These are phyloP conservation scores for Phialophora tarda DNA, from an alignment of 2,329 filamentous ascomycete genomes.

Conservation along the genomic window DNA sequence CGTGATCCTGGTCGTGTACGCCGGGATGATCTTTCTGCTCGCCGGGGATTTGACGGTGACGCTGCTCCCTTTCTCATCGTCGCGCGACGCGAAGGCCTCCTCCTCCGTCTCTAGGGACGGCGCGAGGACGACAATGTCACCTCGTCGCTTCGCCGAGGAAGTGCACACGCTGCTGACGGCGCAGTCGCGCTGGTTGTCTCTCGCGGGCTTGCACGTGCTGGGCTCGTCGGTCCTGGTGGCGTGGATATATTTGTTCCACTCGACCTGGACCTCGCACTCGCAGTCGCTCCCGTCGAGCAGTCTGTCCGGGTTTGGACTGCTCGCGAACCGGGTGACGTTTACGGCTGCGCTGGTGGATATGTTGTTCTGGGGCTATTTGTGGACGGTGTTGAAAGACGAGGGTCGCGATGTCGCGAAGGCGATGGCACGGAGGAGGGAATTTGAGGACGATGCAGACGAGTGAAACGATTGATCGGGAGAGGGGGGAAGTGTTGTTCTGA, in stretches of 20 bases:
- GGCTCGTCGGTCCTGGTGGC: constrained; percentile 27
- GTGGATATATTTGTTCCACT: constrained; percentile 38
- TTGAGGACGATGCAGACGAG: constrained; percentile 29
- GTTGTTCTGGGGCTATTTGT: constrained; percentile 41
- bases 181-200: constrained; percentile 35
- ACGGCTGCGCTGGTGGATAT: constrained; percentile 35
- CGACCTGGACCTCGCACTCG: neutral
- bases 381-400: constrained; percentile 39
- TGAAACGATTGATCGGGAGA: neutral
- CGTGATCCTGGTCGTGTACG: constrained; percentile 29
- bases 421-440: constrained; percentile 30
- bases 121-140: neutral
- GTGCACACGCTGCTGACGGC: constrained; percentile 32
- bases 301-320: constrained; percentile 13
- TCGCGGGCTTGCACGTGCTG: constrained; percentile 34
- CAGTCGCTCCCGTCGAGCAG: neutral
- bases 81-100: neutral
- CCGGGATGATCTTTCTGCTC: constrained; percentile 33
- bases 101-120: neutral
- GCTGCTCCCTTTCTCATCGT: neutral
- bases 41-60: constrained; percentile 32
- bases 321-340: constrained; percentile 39
- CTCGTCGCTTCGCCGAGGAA: constrained; percentile 32
- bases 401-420: constrained; percentile 30
- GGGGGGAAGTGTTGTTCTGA: neutral